These are phyloP conservation scores for Microdochium nivale DNA, from an alignment of 2,329 filamentous ascomycete genomes.

Conservation along the genomic window DNA sequence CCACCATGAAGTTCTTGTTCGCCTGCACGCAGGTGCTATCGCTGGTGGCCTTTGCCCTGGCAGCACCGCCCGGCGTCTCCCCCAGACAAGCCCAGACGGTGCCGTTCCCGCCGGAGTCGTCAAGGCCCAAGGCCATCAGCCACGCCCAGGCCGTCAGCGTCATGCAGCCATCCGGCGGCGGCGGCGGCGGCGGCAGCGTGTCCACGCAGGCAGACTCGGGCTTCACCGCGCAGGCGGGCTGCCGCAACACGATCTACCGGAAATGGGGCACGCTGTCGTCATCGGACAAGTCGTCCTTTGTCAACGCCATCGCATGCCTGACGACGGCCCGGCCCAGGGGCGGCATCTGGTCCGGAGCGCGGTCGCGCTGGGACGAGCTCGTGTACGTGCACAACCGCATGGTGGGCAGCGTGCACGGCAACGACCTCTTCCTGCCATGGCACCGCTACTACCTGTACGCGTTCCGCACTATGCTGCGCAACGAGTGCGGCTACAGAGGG, in stretches of 20 bases:
- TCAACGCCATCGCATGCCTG: neutral
- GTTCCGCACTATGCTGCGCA: neutral
- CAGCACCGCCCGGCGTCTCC: neutral
- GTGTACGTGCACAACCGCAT: slow-evolving; percentile 1
- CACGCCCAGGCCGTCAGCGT: neutral
- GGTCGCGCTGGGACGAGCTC: slow-evolving; percentile 2
- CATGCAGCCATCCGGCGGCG: neutral
- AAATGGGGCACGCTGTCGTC: neutral
- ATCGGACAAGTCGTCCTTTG: neutral
- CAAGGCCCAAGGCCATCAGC: neutral
- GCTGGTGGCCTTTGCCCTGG: neutral
- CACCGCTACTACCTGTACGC: slow-evolving; percentile 2
- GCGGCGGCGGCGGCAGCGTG: neutral
- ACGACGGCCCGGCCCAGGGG: neutral
- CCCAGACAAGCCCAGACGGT: neutral
- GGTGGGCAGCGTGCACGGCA: neutral
- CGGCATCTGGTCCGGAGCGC: slow-evolving; percentile 3
- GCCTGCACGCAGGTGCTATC: neutral
- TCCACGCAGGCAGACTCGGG: neutral
- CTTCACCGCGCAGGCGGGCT: neutral
- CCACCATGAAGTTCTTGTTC: neutral
- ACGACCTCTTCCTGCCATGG: neutral
- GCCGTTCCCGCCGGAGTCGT: neutral
- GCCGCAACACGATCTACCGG: neutral
- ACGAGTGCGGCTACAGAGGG: slow-evolving; percentile 1